Conservation (phyloP, 2,329 filamentous ascomycete genomes). For the Samsoniella hepiali region DNA sequence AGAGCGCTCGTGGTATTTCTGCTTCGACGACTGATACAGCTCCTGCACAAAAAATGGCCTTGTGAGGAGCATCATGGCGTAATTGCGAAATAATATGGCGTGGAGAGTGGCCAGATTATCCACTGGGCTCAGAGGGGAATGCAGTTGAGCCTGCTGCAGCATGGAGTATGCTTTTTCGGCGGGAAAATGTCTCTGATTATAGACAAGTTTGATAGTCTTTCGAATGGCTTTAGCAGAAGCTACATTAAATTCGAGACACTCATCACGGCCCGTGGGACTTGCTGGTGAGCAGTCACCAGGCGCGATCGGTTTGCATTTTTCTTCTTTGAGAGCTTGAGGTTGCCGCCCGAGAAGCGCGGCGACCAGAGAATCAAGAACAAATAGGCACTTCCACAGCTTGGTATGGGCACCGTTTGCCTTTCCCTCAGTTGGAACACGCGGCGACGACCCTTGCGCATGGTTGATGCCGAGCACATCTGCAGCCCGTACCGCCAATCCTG, state of each 20-base stretch:
- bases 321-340: not conserved
- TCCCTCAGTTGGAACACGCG: not conserved
- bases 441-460: not conserved
- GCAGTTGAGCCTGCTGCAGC: not conserved
- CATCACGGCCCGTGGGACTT: not conserved
- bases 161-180: not conserved
- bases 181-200: not conserved
- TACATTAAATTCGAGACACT: conserved; percentile 3
- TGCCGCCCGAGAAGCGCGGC: conserved; percentile 5
- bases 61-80: conserved; percentile 1
- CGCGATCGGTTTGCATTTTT: not conserved
- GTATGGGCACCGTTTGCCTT: not conserved
- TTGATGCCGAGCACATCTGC: conserved; percentile 44
- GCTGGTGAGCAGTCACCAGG: not conserved
- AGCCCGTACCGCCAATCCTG: conserved; percentile 61
- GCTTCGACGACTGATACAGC: not conserved
- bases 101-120: not conserved
- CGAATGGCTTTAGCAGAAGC: not conserved
- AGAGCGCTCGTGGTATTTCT: not conserved
- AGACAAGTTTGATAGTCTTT: conserved; percentile 6
- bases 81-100: not conserved
- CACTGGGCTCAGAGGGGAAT: not conserved
- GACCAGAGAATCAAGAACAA: conserved; percentile 10
- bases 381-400: conserved; percentile 11
- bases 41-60: not conserved